Base-by-base conservation (phyloP, 139 green algal species). In the Volvox reticuliferus region DNA sequence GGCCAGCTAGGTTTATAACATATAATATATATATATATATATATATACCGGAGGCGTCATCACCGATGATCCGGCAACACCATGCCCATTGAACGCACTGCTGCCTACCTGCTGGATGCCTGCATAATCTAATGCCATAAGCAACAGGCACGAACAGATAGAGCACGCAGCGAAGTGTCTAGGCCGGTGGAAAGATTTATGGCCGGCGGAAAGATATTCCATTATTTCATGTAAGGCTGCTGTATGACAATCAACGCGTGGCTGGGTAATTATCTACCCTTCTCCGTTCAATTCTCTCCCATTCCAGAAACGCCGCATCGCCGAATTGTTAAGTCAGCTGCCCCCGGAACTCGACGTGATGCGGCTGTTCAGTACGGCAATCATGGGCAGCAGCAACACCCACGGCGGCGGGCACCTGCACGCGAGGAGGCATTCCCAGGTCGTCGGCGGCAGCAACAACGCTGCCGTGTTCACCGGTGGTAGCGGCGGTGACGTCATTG, bases 311-410 rank as follows among this genome's bases (percentile, higher is more conserved):
- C 84, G 84, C 24, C 84, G 84, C 67, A 89, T 89, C 37, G 84
- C 84, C 0, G 84, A 89, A 65, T 81, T 89, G 67, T 80, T 89
- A 65, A 71, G 36, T 19, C 84, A 89, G 84, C 84, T 89, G 36
- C 84, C 84, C 26, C 2, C 36, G 2, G 84, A 89, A 69, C 68
- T 89, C 16, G 84, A 89, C 26, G 84, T 89, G 36, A 68, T 81
- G 84, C 35, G 36, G 0, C 36, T 89, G 9, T 50, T 89, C 1
- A 81, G 36, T 12, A 55, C 12, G 13, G 84, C 67, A 24, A 68
- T 89, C 2, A 19, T 89, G 33, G 61, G 81, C 12, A 28, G 17
- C 12, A 82, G 26, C 73, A 36, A 32, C 73, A 13, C 76, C 76
- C 61, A 61, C 26, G 71, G 71, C 71, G 26, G 71, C 22, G 26